A percentile compares a stretch with the other conserved stretches of the same genome.
phyloP scores from a whole-genome alignment of 208 protist species.

The Acanthamoeba pearcei region DNA sequence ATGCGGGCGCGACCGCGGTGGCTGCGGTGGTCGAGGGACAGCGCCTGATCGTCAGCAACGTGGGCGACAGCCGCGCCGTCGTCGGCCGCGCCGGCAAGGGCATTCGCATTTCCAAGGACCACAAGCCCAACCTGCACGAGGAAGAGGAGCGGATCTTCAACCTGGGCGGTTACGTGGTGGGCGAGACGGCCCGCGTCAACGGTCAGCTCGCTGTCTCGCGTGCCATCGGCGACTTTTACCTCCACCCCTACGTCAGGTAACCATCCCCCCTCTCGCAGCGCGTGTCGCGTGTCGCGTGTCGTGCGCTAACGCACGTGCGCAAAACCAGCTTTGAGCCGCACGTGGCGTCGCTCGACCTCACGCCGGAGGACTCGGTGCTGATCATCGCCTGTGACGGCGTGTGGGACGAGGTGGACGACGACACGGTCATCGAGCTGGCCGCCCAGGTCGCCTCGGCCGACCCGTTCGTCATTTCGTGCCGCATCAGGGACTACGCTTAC shows the following conservation, averaged over 20 bases:
- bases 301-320: no score
- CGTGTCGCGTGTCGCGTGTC: constrained; percentile 5
- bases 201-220: constrained; percentile 83
- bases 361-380: constrained; percentile 78
- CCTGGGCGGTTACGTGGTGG: constrained; percentile 74
- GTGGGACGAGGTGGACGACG: constrained; percentile 86
- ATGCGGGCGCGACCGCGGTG: constrained; percentile 80
- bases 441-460: background rate
- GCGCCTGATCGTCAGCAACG: constrained; percentile 78
- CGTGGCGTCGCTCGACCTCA: constrained; percentile 67
- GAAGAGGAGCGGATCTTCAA: constrained; percentile 43
- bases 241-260: constrained; percentile 81
- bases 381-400: constrained; percentile 88
- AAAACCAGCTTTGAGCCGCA: constrained; percentile 76
- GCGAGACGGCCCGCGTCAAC: constrained; percentile 78
- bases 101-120: constrained; percentile 80
- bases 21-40: constrained; percentile 65
- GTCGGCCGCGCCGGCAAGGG: constrained; percentile 61
- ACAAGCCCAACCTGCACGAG: constrained; percentile 81
- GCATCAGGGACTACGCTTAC: constrained; percentile 81
- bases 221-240: constrained; percentile 84
- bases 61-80: constrained; percentile 83
- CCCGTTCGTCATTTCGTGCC: constrained; percentile 4
- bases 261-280: background rate
- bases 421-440: constrained; percentile 78